These are phyloP conservation scores for Fusarium sp. DNA, from an alignment of 2,329 filamentous ascomycete species.

Conservation along the genomic window DNA sequence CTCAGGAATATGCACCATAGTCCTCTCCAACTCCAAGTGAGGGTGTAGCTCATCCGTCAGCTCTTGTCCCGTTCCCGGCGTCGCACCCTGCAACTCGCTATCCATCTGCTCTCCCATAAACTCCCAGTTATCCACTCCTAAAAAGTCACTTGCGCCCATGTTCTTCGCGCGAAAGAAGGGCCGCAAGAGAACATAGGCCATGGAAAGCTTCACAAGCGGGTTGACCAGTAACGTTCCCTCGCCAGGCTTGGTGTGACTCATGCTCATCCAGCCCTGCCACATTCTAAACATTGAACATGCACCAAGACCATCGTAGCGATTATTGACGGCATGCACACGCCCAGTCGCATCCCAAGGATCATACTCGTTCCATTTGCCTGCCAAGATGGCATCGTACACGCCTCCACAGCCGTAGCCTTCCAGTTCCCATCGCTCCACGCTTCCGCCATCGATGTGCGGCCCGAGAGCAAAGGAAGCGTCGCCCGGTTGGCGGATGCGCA, in stretches of 20 bases:
- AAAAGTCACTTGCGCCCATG: conserved; percentile 49
- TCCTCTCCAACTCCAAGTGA: conserved; percentile 73
- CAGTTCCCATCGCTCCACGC: conserved; percentile 79
- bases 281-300: conserved; percentile 87
- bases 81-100: conserved; percentile 76
- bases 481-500: conserved; percentile 78
- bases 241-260: conserved; percentile 77
- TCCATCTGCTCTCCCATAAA: conserved; percentile 63
- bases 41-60: conserved; percentile 76
- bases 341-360: conserved; percentile 84
- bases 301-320: conserved; percentile 84
- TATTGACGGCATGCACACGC: conserved; percentile 74
- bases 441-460: conserved; percentile 79
- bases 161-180: conserved; percentile 79
- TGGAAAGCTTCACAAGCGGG: conserved; percentile 79
- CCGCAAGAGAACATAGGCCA: conserved; percentile 82
- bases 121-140: conserved; percentile 70
- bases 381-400: conserved; percentile 79
- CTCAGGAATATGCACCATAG: conserved; percentile 77
- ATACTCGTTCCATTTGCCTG: conserved; percentile 82
- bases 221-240: conserved; percentile 88
- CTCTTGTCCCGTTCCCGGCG: conserved; percentile 77
- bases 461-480: conserved; percentile 78
- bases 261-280: conserved; percentile 89
- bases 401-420: conserved; percentile 73